A percentile compares a stretch with the other conserved stretches of the same genome.
These are phyloP conservation scores for Backusella tuberculispora DNA, from an alignment of 192 early-diverging fungal genomes.

Conservation along the genomic window DNA sequence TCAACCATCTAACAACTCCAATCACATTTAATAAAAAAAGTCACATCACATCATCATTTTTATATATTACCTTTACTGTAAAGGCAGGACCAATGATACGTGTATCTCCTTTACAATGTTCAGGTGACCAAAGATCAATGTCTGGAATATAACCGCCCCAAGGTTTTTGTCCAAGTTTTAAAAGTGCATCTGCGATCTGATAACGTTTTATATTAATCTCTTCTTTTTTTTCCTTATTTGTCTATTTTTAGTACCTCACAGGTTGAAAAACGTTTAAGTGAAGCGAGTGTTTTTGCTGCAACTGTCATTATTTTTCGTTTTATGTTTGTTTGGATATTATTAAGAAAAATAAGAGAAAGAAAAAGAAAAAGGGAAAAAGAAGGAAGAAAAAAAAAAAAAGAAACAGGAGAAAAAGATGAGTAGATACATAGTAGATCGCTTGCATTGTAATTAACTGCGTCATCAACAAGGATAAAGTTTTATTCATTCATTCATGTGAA, in stretches of 20 bases:
- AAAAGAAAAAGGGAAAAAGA: background rate
- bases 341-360: constrained; percentile 8
- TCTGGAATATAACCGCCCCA: constrained; percentile 60
- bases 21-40: too few relatives aligned
- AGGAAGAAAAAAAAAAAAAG: background rate
- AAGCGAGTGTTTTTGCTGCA: constrained; percentile 3
- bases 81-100: constrained; percentile 61
- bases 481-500: background rate
- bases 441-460: background rate
- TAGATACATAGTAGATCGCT: background rate
- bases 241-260: constrained; percentile 26
- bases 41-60: background rate
- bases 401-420: background rate
- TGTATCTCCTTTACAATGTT: constrained; percentile 49
- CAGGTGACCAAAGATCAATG: constrained; percentile 58
- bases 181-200: constrained; percentile 58
- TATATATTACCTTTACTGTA: constrained; percentile 53
- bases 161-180: constrained; percentile 43
- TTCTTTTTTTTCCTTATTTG: background rate
- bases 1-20: constrained; percentile 23
- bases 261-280: constrained; percentile 24
- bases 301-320: background rate
- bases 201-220: background rate
- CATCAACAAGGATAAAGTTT: constrained; percentile 6
- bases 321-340: too few relatives aligned